Percentiles rank a stretch among this genome's conserved stretches.
phyloP scores from a whole-genome alignment of 164 flowering plant genomes.

The Cinnamomum micranthum region DNA sequence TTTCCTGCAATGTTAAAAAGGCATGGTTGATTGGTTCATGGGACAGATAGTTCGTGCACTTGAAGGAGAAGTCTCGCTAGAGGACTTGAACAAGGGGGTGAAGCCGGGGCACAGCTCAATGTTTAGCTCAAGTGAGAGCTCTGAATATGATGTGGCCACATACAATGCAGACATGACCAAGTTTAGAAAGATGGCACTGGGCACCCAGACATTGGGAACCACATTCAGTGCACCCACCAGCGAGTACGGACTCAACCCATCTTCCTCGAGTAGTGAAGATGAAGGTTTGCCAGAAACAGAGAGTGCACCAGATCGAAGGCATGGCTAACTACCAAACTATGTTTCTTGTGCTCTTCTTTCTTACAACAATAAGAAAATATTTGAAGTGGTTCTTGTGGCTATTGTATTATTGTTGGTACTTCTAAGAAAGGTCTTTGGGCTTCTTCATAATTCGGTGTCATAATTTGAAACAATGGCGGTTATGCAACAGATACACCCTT shows the following conservation, averaged over 20 bases:
- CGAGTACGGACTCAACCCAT: slow-evolving; percentile 36
- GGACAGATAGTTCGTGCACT: slow-evolving; percentile 66
- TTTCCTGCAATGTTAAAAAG: too few relatives aligned
- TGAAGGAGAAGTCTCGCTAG: slow-evolving; percentile 68
- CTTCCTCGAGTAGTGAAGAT: slow-evolving; percentile 15
- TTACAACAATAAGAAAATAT: too few relatives aligned
- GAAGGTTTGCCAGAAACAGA: slow-evolving; percentile 21
- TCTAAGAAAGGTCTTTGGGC: too few relatives aligned
- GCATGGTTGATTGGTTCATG: too few relatives aligned
- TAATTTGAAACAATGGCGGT: too few relatives aligned
- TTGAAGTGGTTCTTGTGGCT: too few relatives aligned
- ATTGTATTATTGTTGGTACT: too few relatives aligned
- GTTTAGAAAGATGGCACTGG: slow-evolving; percentile 52
- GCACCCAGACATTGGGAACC: slow-evolving; percentile 32
- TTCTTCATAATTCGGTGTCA: too few relatives aligned
- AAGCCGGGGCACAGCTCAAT: slow-evolving; percentile 39
- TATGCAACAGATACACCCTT: too few relatives aligned
- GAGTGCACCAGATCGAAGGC: not conserved
- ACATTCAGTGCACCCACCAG: slow-evolving; percentile 28
- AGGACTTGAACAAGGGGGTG: slow-evolving; percentile 50
- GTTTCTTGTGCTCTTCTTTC: too few relatives aligned
- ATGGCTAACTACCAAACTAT: too few relatives aligned
- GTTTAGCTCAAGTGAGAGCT: slow-evolving; percentile 19
- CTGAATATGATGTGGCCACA: slow-evolving; percentile 34
- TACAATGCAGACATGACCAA: slow-evolving; percentile 59